Evolutionary conservation across 2,329 filamentous ascomycete genomes (phyloP).

Genomic region (Fonsecaea erecta): DNA sequence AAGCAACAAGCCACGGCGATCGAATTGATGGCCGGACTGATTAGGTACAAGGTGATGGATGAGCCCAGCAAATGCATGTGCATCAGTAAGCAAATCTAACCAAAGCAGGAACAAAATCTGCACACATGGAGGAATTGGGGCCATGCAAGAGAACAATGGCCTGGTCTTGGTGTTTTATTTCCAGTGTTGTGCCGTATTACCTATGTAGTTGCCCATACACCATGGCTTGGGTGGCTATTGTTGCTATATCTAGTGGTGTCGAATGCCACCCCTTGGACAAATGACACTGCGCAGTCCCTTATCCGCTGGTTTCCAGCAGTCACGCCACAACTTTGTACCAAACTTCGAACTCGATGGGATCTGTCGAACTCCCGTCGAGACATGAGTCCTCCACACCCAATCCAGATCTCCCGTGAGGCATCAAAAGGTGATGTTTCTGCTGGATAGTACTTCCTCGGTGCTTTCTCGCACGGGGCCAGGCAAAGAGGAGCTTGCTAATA

Average conservation of each 20-base stretch:
- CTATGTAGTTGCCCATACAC: background rate
- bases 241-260: background rate
- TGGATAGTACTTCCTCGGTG: background rate
- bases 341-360: background rate
- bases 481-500: background rate
- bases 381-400: too few relatives aligned
- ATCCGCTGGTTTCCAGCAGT: background rate
- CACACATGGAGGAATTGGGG: background rate
- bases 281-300: background rate
- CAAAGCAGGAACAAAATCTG: background rate
- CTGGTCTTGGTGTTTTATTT: background rate
- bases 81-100: conserved; percentile 19
- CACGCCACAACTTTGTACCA: background rate
- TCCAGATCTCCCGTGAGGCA: background rate
- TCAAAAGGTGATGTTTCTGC: background rate
- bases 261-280: too few relatives aligned
- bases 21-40: conserved; percentile 1
- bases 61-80: conserved; percentile 19
- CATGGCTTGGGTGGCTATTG: background rate
- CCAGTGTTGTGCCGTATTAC: background rate
- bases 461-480: background rate
- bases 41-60: conserved; percentile 7
- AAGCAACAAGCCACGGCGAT: background rate
- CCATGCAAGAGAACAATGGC: background rate
- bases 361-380: too few relatives aligned